phyloP scores from a whole-genome alignment of 331 rosid species.

The Rhamnella rubrinervis region DNA sequence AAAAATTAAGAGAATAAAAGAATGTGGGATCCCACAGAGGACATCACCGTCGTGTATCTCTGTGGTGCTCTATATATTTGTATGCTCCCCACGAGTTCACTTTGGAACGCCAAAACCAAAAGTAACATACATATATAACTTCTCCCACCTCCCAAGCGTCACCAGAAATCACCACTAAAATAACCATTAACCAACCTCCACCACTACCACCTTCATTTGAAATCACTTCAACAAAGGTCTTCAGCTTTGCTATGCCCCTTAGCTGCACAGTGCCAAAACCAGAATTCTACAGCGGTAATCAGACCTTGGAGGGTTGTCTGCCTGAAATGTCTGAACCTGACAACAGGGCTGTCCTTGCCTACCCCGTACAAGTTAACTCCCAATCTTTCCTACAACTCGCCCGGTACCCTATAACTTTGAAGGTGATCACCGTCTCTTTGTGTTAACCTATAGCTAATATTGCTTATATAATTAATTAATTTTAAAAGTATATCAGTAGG shows the following conservation, averaged over 20 bases:
- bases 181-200: conserved; percentile 21
- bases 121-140: background rate
- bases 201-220: background rate
- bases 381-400: conserved; percentile 54
- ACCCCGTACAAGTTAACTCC: conserved; percentile 42
- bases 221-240: too few species aligned
- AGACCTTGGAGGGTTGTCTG: conserved; percentile 28
- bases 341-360: conserved; percentile 46
- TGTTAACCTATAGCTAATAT: background rate
- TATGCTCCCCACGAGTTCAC: too few species aligned
- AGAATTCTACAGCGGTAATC: conserved; percentile 27
- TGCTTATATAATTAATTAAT: background rate
- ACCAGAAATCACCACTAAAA: too few species aligned
- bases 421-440: conserved; percentile 44
- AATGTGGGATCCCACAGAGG: conserved; percentile 63
- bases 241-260: conserved; percentile 30
- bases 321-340: conserved; percentile 46
- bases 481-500: too few species aligned
- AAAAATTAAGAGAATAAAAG: conserved; percentile 44
- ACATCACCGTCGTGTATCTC: background rate
- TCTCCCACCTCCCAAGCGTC: too few species aligned
- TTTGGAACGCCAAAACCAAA: too few species aligned
- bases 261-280: conserved; percentile 58
- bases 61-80: too few species aligned
- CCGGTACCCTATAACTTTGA: conserved; percentile 70